These are phyloP conservation scores for Syzygium syzygioides DNA, from an alignment of 441 rosid species.

Conservation along the genomic window DNA sequence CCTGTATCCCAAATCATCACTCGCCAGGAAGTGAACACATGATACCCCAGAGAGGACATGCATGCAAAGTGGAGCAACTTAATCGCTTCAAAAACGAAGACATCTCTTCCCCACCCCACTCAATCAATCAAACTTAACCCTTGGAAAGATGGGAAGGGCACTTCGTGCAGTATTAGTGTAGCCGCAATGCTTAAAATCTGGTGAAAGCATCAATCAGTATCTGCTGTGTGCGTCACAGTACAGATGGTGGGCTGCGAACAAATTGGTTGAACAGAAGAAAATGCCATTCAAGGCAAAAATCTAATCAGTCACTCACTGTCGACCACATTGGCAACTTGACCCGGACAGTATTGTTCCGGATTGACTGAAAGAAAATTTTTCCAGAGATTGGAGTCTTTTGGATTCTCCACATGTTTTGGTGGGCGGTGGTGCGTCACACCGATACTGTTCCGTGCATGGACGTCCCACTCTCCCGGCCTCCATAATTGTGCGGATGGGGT, in stretches of 20 bases:
- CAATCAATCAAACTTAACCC: not conserved
- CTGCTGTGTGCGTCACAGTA: not conserved
- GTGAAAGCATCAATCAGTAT: not conserved
- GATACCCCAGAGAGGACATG: not conserved
- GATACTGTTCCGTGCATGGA: not conserved
- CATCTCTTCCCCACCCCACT: not conserved
- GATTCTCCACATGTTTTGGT: not conserved
- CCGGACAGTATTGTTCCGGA: not conserved
- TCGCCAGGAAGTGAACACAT: not conserved
- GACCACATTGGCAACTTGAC: not conserved
- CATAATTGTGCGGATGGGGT: not conserved
- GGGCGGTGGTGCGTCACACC: not conserved
- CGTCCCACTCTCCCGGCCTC: not conserved
- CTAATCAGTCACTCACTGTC: not conserved
- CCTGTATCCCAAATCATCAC: not conserved
- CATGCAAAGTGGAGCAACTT: not conserved
- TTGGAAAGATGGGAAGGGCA: not conserved
- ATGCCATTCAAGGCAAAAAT: constrained; percentile 5
- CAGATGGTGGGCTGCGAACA: not conserved
- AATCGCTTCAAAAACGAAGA: not conserved
- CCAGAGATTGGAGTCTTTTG: not conserved
- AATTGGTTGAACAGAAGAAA: not conserved
- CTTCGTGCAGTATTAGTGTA: not conserved
- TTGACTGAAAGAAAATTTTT: not conserved
- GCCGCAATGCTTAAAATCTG: not conserved